Percentiles rank a stretch among this genome's conserved stretches.
phyloP scores from a whole-genome alignment of 192 early-diverging fungal genomes.

The Coemansia sp. region DNA sequence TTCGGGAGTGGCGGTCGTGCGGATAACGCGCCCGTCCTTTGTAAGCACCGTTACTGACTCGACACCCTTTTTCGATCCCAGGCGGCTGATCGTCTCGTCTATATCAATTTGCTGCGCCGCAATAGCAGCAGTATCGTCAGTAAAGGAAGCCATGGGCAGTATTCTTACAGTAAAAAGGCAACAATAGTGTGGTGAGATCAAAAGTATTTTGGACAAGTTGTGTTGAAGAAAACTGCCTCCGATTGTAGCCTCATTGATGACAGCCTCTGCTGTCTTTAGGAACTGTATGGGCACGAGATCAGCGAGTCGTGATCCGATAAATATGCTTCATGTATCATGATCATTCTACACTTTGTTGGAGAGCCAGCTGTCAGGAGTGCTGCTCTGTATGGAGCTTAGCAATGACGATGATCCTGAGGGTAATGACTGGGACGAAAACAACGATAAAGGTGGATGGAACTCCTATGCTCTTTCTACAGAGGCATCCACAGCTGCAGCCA shows the following conservation, averaged over 20 bases:
- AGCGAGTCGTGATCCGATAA: background rate
- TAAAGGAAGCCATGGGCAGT: background rate
- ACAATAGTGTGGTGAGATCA: background rate
- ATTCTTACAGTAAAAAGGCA: background rate
- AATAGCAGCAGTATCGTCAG: constrained; percentile 10
- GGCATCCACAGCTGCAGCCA: no score
- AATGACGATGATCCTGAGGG: background rate
- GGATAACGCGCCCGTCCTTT: constrained; percentile 86
- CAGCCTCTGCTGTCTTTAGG: background rate
- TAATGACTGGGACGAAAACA: no score
- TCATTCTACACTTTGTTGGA: no score
- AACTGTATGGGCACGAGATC: background rate
- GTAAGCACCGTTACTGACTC: constrained; percentile 91
- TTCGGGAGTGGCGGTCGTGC: constrained; percentile 81
- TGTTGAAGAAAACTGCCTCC: background rate
- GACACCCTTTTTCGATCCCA: constrained; percentile 88
- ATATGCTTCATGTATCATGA: background rate
- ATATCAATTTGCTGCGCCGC: constrained; percentile 62
- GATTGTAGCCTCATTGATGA: background rate
- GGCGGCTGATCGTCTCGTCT: constrained; percentile 91
- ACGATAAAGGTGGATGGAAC: no score
- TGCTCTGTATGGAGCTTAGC: background rate
- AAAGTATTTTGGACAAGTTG: background rate
- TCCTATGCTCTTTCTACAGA: no score
- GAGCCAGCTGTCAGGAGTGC: no score